A percentile compares a stretch with the other conserved stretches of the same genome.
Conservation (phyloP, 208 protist species). For the Wallacemonas sp. region DNA sequence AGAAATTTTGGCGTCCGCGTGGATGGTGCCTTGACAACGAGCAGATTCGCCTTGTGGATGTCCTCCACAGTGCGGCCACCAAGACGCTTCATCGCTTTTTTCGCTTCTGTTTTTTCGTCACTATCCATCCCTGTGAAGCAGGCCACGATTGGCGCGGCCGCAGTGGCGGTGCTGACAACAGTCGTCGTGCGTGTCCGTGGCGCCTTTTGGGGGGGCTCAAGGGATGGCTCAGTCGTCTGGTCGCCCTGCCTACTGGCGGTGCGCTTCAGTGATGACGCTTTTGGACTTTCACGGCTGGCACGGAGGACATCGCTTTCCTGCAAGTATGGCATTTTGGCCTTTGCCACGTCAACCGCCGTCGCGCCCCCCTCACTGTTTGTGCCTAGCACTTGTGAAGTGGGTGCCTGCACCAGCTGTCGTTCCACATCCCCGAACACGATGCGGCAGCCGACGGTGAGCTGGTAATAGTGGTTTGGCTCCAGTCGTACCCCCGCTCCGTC, state of each 20-base stretch:
- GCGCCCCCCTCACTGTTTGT: background rate
- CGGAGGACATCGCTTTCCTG: background rate
- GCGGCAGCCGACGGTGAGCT: conserved; percentile 59
- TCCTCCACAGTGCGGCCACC: conserved; percentile 55
- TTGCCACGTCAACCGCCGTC: background rate
- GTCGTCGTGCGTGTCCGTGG: conserved; percentile 6
- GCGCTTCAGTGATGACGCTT: background rate
- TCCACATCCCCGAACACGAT: conserved; percentile 84
- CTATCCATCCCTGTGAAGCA: conserved; percentile 78
- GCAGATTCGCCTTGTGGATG: conserved; percentile 51
- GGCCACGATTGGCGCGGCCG: conserved; percentile 16
- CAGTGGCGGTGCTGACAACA: background rate
- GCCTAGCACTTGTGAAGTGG: too few species aligned
- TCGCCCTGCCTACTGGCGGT: background rate
- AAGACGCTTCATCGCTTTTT: conserved; percentile 40
- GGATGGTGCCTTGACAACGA: conserved; percentile 61
- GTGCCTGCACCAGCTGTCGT: conserved; percentile 32
- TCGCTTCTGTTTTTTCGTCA: conserved; percentile 27
- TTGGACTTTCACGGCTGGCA: background rate
- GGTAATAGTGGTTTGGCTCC: conserved; percentile 74
- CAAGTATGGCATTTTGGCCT: conserved; percentile 8
- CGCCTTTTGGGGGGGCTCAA: background rate
- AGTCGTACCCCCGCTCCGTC: conserved; percentile 60
- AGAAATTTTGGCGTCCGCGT: conserved; percentile 87
- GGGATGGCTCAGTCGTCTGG: too few species aligned